Base-by-base conservation (phyloP, 495 filamentous ascomycete species). In the Daldinia childiae region DNA sequence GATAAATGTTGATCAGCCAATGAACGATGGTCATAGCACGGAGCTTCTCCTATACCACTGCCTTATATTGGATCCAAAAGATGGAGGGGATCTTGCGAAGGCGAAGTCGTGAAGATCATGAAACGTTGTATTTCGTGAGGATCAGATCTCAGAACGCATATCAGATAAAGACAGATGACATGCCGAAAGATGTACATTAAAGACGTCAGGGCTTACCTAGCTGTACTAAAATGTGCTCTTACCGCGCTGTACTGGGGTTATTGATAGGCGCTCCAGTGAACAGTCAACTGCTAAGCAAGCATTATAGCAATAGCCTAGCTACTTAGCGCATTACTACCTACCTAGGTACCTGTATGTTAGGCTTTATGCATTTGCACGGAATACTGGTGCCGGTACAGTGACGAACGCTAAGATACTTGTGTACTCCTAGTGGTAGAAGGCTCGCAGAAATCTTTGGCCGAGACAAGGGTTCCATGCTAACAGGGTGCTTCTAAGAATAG, bases 51-150 rank as follows among this genome's bases (percentile, higher is more conserved):
- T 43, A 50, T 62, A 63, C 54, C 56, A 17, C 6, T 60, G 36
- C 52, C 32, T 39, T 50, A 19, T 61, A 67, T 63, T 45, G 19
- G 19, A 21, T 56, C 27, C 29, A 54, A 54, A 21, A 59, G 21
- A 30, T 50, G 38, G 34, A 66, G 39, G 38, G 29, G 50, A 65
- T 68, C 48, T 69, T n/a, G 58, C 55, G 45, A 74, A 61, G 59
- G 72, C 67, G 63, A 74, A 63, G 67, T 62, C 6, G 54, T 15
- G 72, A 71, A 67, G 72, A 74, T 74, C 63, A 74, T 74, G 72
- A 71, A 74, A 74, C 72, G 72, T 74, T 74, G 72, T 74, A 74
- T 74, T 30, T 58, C 59, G 68, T 58, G 61, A 73, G 65, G 70
- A 69, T 73, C 65, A 54, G 65, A 69, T 68, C 65, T 69, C 43